Base-by-base conservation (phyloP, 179 eudicot species). In the Actinidia arguta region DNA sequence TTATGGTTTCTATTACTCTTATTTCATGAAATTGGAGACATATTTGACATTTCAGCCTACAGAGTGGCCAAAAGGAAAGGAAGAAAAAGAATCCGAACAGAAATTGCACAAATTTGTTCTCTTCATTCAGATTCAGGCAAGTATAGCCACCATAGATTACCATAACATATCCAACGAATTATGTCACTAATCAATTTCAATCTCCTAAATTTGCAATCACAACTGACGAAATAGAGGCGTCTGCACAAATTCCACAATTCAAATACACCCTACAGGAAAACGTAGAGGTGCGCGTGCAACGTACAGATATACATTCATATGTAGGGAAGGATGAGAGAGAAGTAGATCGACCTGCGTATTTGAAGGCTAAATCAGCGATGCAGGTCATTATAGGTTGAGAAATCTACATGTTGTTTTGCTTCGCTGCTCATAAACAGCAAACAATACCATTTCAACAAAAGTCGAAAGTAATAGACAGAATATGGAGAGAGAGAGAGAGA, bases 291-390 rank as follows among this genome's bases (percentile, higher is more conserved):
- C 18, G 7, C 52, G 11, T 42, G n/a, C 24, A n/a, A 62, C 67
- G 11, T 61, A 61, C 13, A 25, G 0, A 63, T 10, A 14, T 8
- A 47, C 22, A 5, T 46, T 8, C 55, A 48, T 5, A 66, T 16
- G 52, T 16, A 82, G 44, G 50, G 6, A 48, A 54, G 50, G 58
- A 73, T n/a, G 71, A 17, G 56, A 24, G 42, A 70, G 55, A 70
- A 22, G 8, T 64, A 78, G 51, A 17, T 50, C 4, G 86, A 96
- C 99, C 96, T 10, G 98, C 92, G 83, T 84, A 95, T 81, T 95
- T 97, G 86, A 97, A 95, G 73, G 99, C 97, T 56, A 97, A 85
- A 89, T 92, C 97, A n/a, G 98, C 89, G 78, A 97, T 81, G 62
- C 99, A 97, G 1, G 98, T 82, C 80, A 91, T 83, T 63, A 95